Base-by-base conservation (phyloP, 768 basidiomycete species). In the Podaxis mareebaensis region DNA sequence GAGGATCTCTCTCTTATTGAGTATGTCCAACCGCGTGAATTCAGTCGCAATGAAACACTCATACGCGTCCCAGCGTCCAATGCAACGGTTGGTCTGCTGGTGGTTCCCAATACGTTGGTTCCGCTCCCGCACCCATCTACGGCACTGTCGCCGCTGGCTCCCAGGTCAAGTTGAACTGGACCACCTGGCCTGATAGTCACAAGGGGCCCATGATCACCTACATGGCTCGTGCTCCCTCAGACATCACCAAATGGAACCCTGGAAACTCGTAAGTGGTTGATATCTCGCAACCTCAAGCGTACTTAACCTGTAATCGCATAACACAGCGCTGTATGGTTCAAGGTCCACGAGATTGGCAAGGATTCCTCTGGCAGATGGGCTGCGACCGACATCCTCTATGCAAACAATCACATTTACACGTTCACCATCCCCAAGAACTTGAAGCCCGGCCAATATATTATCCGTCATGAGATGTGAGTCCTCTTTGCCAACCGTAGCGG, bases 321-420 rank as follows among this genome's bases (percentile, higher is more conserved):
- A 49, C 33, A 26, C 40, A 81, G 79, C 44, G 76, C 77, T 10
- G 81, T 82, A 6, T 82, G 81, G 81, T 81, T 81, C 78, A 82
- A 83, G 68, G 75, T 82, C 13, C 75, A 74, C 26, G 68, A 83
- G 53, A 55, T 71, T 36, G 82, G 82, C 30, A 81, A 80, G 68
- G 74, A 71, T 17, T 65, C 77, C 3, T 74, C 74, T 48, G 81
- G 80, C 12, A 73, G 72, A 56, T 81, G 80, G 81, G 81, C 79
- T 5, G 72, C 79, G n/a, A 76, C 78, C 0, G 76, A 78, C 57
- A 60, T 75, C 17, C 72, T 82, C 22, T 68, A 69, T 12, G 77
- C 74, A 2, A 65, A 72, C 30, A 72, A 79, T 62, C 73, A 74
- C 53, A 71, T 80, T 56, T 82, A 79, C 63, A 77, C 75, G 3